These are phyloP conservation scores for Xenoacremonium recifei DNA, from an alignment of 2,329 filamentous ascomycete species.

Conservation along the genomic window DNA sequence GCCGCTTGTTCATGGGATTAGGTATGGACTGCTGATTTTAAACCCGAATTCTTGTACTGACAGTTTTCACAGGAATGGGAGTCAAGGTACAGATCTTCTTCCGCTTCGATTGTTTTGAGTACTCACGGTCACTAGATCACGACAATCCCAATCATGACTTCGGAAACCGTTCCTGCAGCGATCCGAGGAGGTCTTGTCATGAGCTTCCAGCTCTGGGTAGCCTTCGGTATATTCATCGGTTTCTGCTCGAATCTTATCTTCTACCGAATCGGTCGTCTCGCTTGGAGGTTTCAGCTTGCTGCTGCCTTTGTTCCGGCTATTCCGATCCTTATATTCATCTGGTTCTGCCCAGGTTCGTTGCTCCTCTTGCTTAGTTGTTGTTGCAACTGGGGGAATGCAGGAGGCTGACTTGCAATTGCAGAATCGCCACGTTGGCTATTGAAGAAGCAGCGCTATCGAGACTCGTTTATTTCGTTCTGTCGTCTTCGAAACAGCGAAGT, in stretches of 20 bases:
- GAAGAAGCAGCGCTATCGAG: constrained; percentile 53
- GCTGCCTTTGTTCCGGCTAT: constrained; percentile 64
- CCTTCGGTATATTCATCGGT: constrained; percentile 61
- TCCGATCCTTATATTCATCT: constrained; percentile 55
- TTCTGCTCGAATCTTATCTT: constrained; percentile 63
- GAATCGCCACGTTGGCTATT: constrained; percentile 66
- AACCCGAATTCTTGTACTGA: too few relatives aligned
- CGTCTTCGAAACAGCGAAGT: constrained; percentile 56
- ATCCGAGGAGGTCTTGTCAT: constrained; percentile 51
- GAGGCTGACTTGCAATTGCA: not conserved
- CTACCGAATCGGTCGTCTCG: constrained; percentile 51
- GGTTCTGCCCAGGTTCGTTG: constrained; percentile 55
- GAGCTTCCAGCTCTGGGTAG: constrained; percentile 50
- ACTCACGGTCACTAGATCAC: constrained; percentile 43
- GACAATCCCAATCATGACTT: constrained; percentile 50
- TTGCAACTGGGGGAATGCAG: too few relatives aligned
- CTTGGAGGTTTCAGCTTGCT: constrained; percentile 62
- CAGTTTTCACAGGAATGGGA: not conserved
- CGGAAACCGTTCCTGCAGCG: constrained; percentile 47
- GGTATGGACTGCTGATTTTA: too few relatives aligned
- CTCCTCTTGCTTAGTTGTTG: too few relatives aligned
- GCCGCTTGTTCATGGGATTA: constrained; percentile 51
- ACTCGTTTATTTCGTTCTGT: constrained; percentile 55
- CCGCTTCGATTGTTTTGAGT: too few relatives aligned
- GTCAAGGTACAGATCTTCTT: too few relatives aligned